Conservation (phyloP, 2,329 filamentous ascomycete genomes). For the Ustulina deusta region DNA sequence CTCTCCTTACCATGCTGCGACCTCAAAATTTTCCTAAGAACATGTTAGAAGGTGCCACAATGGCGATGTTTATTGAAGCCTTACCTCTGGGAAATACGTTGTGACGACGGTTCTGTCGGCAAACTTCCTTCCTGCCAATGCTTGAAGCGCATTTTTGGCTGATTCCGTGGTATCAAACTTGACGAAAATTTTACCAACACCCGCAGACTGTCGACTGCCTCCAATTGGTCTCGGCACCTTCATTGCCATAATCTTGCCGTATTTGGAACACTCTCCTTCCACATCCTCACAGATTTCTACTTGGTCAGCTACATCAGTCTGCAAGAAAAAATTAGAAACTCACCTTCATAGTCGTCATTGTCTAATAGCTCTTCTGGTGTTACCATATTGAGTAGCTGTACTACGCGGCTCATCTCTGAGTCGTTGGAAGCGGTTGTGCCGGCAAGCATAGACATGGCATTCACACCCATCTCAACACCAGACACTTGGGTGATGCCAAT, state of each 20-base stretch:
- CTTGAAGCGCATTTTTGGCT: constrained; percentile 85
- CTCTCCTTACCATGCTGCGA: constrained; percentile 79
- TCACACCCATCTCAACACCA: constrained; percentile 94
- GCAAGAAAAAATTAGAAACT: constrained; percentile 41
- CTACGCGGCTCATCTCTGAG: constrained; percentile 82
- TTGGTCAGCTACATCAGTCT: constrained; percentile 52
- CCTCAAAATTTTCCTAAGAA: constrained; percentile 90
- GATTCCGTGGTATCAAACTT: constrained; percentile 86
- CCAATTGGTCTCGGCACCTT: constrained; percentile 92
- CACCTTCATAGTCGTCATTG: constrained; percentile 94
- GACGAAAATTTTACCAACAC: constrained; percentile 97
- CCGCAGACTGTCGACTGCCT: constrained; percentile 84
- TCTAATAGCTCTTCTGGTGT: constrained; percentile 95
- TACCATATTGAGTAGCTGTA: constrained; percentile 98
- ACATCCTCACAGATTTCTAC: constrained; percentile 97
- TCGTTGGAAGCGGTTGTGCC: constrained; percentile 81
- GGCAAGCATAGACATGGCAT: constrained; percentile 97
- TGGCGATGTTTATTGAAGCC: constrained; percentile 36
- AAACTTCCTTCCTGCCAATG: constrained; percentile 95
- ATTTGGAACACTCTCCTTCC: constrained; percentile 92
- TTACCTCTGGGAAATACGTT: constrained; percentile 94
- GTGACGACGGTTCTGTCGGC: constrained; percentile 95
- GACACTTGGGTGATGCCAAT: constrained; percentile 93
- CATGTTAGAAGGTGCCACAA: constrained; percentile 49
- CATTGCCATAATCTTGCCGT: constrained; percentile 84